A percentile compares a stretch with the other conserved stretches of the same genome.
Evolutionary conservation across 2,329 filamentous ascomycete genomes (phyloP).

Genomic region (Stemphylium vesicarium): DNA sequence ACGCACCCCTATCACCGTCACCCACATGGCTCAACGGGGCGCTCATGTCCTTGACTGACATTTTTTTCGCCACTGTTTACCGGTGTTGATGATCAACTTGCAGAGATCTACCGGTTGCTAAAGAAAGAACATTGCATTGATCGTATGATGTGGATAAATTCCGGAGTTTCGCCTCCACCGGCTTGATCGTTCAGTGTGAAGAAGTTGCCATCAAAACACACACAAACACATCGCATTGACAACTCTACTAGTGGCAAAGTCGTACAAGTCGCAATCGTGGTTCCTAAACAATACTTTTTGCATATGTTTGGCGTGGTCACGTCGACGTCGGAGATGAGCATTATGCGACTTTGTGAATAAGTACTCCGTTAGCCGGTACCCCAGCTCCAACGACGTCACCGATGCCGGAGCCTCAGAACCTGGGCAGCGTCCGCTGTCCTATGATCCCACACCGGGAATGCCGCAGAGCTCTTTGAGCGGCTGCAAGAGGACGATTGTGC

Average conservation of each 20-base stretch:
- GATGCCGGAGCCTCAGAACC: constrained; percentile 3
- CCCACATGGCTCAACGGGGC: constrained; percentile 32
- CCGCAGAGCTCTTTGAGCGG: not conserved
- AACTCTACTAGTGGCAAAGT: not conserved
- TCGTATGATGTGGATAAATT: not conserved
- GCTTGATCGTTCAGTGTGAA: not conserved
- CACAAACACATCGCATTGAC: not conserved
- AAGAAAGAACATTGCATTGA: constrained; percentile 14
- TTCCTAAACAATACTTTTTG: constrained; percentile 2
- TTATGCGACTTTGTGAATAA: constrained; percentile 29
- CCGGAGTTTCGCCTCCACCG: constrained; percentile 7
- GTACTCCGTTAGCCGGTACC: constrained; percentile 15
- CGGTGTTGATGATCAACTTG: not conserved
- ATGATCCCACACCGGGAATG: not conserved
- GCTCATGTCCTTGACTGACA: constrained; percentile 8
- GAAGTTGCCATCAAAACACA: not conserved
- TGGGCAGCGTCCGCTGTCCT: constrained; percentile 5
- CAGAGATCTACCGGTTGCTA: constrained; percentile 11
- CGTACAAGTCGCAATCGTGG: constrained; percentile 4
- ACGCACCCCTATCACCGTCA: constrained; percentile 30
- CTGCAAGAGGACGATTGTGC: constrained; percentile 7
- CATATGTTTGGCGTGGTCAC: constrained; percentile 12
- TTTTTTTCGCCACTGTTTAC: constrained; percentile 26
- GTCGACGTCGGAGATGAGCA: constrained; percentile 32
- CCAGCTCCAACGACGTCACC: constrained; percentile 34